These are phyloP conservation scores for Rhizopogon vesiculosus DNA, from an alignment of 768 basidiomycete genomes.

Conservation along the genomic window DNA sequence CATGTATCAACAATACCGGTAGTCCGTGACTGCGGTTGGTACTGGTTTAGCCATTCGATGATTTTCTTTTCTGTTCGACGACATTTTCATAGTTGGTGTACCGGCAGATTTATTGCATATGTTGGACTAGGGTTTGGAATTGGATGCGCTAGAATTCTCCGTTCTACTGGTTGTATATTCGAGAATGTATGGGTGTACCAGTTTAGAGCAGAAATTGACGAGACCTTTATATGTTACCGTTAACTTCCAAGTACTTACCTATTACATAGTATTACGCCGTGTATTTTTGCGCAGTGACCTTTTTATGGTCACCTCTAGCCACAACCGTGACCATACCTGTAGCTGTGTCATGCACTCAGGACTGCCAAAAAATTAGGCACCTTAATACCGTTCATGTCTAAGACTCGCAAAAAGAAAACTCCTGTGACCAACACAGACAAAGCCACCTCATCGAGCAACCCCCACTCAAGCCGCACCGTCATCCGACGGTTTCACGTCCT, in stretches of 20 bases:
- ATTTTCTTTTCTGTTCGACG: not conserved
- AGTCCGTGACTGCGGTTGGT: not conserved
- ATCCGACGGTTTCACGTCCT: constrained; percentile 82
- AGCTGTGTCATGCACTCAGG: not conserved
- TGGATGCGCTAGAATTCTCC: not conserved
- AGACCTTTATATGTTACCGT: too few relatives aligned
- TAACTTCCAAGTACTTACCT: too few relatives aligned
- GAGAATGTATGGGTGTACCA: not conserved
- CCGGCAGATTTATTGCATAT: not conserved
- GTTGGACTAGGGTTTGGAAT: not conserved
- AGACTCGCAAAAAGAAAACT: constrained; percentile 37
- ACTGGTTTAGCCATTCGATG: not conserved
- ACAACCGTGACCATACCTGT: too few relatives aligned
- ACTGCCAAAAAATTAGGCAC: not conserved
- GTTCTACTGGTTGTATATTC: not conserved
- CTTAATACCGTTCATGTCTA: constrained; percentile 30
- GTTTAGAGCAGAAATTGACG: not conserved
- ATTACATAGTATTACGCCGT: too few relatives aligned
- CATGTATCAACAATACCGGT: not conserved
- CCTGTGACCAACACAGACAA: constrained; percentile 34
- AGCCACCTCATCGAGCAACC: constrained; percentile 40
- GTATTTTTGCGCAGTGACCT: too few relatives aligned
- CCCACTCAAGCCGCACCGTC: constrained; percentile 59
- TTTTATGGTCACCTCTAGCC: too few relatives aligned
- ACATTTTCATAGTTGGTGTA: not conserved